Conservation (phyloP, 495 filamentous ascomycete species). For the Aspergillus biplanus region DNA sequence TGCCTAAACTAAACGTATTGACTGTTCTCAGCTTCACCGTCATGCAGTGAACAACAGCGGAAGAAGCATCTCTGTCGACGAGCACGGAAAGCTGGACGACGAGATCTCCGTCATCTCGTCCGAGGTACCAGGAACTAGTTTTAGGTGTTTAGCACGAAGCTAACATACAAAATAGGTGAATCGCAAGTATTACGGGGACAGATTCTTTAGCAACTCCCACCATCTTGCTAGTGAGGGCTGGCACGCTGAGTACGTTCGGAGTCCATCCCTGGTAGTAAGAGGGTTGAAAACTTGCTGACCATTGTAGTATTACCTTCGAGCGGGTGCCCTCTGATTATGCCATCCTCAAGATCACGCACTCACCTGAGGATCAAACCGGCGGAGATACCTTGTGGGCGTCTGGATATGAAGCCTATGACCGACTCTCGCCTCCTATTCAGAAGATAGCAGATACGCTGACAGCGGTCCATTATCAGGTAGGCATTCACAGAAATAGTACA, state of each 20-base stretch:
- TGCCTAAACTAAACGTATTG: background rate
- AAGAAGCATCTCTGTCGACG: slow-evolving; percentile 2
- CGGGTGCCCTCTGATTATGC: slow-evolving; percentile 10
- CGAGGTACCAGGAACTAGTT: background rate
- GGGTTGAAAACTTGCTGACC: no score
- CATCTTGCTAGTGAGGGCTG: slow-evolving; percentile 15
- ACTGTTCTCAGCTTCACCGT: background rate
- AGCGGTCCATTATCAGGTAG: slow-evolving; percentile 8
- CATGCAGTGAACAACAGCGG: slow-evolving; percentile 12
- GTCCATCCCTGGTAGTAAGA: no score
- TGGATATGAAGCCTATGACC: slow-evolving; percentile 16
- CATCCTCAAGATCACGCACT: slow-evolving; percentile 3
- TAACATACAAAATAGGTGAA: background rate
- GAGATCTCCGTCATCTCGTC: slow-evolving; percentile 16
- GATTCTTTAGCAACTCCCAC: background rate
- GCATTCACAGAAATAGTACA: no score
- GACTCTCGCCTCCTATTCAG: slow-evolving; percentile 6
- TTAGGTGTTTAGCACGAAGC: background rate
- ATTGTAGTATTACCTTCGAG: slow-evolving; percentile 13
- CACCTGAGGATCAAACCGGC: slow-evolving; percentile 13
- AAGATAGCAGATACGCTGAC: slow-evolving; percentile 7
- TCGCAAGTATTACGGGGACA: slow-evolving; percentile 7
- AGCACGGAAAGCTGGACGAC: slow-evolving; percentile 10
- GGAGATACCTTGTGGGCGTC: slow-evolving; percentile 17
- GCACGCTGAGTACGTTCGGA: slow-evolving; percentile 11